These are phyloP conservation scores for Pezizomycotina sp. DNA, from an alignment of 2,329 filamentous ascomycete genomes.

Conservation along the genomic window DNA sequence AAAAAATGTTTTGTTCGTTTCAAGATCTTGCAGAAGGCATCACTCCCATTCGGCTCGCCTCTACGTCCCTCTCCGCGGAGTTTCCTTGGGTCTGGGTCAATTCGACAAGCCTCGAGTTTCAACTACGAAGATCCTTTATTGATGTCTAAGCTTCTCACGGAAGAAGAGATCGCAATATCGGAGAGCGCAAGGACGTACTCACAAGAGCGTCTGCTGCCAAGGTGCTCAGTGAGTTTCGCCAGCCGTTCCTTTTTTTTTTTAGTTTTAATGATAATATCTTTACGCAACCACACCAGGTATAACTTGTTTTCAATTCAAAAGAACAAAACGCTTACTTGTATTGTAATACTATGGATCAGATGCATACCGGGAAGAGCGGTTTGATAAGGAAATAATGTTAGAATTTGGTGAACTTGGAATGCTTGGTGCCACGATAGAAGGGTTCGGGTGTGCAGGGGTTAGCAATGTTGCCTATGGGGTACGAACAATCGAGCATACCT, in stretches of 20 bases:
- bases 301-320: not conserved
- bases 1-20: too few species aligned
- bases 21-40: too few species aligned
- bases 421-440: conserved; percentile 68
- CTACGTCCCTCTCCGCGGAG: conserved; percentile 19
- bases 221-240: conserved; percentile 55
- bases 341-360: conserved; percentile 35
- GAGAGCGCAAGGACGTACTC: conserved; percentile 89
- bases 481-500: conserved; percentile 1
- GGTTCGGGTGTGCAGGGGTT: conserved; percentile 75
- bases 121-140: conserved; percentile 85
- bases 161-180: conserved; percentile 77
- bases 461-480: conserved; percentile 69
- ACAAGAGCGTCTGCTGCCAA: conserved; percentile 70
- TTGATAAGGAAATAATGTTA: conserved; percentile 66
- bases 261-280: conserved; percentile 2
- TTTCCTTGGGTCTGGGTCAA: conserved; percentile 27
- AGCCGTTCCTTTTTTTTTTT: conserved; percentile 2
- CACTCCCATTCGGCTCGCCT: conserved; percentile 11
- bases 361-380: conserved; percentile 72
- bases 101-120: conserved; percentile 35
- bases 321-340: not conserved
- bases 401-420: conserved; percentile 92
- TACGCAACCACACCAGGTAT: not conserved
- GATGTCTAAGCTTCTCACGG: conserved; percentile 58